Percentiles rank a stretch among this genome's conserved stretches.
These are phyloP conservation scores for Ensete glaucum DNA, from an alignment of 176 grass and related monocot genomes.

Conservation along the genomic window DNA sequence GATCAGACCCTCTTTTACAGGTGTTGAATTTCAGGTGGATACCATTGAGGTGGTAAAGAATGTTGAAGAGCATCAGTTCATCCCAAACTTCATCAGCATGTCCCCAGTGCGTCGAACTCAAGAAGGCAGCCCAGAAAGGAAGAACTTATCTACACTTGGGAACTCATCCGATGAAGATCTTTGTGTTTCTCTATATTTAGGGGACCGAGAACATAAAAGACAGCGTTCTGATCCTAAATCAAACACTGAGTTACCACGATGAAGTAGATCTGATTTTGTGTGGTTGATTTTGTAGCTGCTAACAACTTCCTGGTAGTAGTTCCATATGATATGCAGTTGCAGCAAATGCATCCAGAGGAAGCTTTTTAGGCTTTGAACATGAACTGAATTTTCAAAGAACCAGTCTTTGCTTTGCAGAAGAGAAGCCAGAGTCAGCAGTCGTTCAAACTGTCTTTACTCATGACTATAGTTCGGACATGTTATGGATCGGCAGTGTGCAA, in stretches of 20 bases:
- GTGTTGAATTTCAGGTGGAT: slow-evolving; percentile 34
- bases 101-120: slow-evolving; percentile 37
- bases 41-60: slow-evolving; percentile 27
- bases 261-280: neutral
- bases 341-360: neutral
- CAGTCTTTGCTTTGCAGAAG: too few relatives aligned
- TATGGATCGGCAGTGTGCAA: too few relatives aligned
- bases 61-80: slow-evolving; percentile 89
- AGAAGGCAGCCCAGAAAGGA: slow-evolving; percentile 20
- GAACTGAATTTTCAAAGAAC: neutral
- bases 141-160: slow-evolving; percentile 48
- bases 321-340: neutral
- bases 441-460: too few relatives aligned
- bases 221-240: slow-evolving; percentile 28
- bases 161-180: slow-evolving; percentile 74
- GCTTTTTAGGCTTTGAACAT: neutral
- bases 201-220: slow-evolving; percentile 68
- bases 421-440: too few relatives aligned
- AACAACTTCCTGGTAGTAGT: neutral
- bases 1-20: slow-evolving; percentile 24
- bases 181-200: slow-evolving; percentile 63
- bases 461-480: too few relatives aligned
- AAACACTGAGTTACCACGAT: slow-evolving; percentile 18
- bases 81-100: slow-evolving; percentile 62
- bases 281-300: neutral